These are phyloP conservation scores for Chaetoscypha palmicola DNA, from an alignment of 2,329 filamentous ascomycete genomes.

Conservation along the genomic window DNA sequence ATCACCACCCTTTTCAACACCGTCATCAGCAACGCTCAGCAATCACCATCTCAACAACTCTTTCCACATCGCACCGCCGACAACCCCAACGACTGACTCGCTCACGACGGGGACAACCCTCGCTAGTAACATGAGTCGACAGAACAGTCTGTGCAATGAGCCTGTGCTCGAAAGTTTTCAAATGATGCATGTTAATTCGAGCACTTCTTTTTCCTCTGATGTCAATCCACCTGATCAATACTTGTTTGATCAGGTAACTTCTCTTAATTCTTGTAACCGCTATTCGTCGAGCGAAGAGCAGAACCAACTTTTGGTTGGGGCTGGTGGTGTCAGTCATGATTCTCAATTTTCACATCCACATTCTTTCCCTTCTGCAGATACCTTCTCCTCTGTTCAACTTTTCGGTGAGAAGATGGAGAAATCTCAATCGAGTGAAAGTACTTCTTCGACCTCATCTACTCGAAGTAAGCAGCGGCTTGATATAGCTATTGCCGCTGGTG, in stretches of 20 bases:
- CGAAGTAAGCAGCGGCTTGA: constrained; percentile 29
- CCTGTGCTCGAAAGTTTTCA: constrained; percentile 27
- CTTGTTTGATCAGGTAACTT: constrained; percentile 24
- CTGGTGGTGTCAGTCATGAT: constrained; percentile 29
- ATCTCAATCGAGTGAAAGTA: constrained; percentile 30
- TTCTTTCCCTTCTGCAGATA: constrained; percentile 22
- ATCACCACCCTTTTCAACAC: constrained; percentile 16
- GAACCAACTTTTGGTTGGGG: constrained; percentile 27
- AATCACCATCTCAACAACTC: constrained; percentile 17
- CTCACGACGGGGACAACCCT: constrained; percentile 30
- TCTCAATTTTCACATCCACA: constrained; percentile 24
- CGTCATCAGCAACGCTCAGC: constrained; percentile 13
- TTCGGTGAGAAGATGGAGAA: constrained; percentile 31
- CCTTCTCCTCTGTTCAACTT: constrained; percentile 20
- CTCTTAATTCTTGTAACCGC: constrained; percentile 23
- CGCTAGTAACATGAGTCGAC: constrained; percentile 30
- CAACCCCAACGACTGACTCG: constrained; percentile 26
- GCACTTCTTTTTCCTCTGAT: constrained; percentile 26
- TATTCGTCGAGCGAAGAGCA: constrained; percentile 30
- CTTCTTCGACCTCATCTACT: constrained; percentile 26
- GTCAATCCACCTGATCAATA: constrained; percentile 24
- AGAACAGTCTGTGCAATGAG: constrained; percentile 30
- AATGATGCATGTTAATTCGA: constrained; percentile 31
- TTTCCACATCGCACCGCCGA: constrained; percentile 24
- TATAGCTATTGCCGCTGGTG: constrained; percentile 21